Evolutionary conservation across 2,329 filamentous ascomycete species (phyloP), one percentile per base, ranked within the genome.

Genomic region (Colletotrichum endophyticum): DNA sequence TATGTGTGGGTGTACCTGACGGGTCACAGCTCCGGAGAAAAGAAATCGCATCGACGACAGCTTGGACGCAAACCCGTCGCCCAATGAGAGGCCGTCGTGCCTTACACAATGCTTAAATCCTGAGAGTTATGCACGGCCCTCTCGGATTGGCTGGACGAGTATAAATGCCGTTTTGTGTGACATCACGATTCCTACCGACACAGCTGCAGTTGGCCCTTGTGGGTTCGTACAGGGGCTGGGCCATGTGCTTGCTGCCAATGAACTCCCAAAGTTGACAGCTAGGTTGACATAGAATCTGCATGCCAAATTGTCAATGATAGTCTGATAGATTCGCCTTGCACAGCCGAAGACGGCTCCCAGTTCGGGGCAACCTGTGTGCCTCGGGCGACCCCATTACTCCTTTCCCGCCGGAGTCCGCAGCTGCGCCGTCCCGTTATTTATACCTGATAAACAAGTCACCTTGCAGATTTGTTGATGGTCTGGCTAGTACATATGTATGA

Each of bases 141-240:
- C 32, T 25, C 44, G 57, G 63, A 59, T 76, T 76, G 70, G 63
- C 59, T 66, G 27, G 39, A 22, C 30, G 32, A 25, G 28, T 28
- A 15, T 34, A 30, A 34, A 56, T 68, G 39, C 64, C 63, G 57
- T 15, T 62, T 61, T 11, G 59, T 56, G 74, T 76, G 71, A 76
- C 74, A 76, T 76, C 74, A 76, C 74, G 59, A 70, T 61, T 66
- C 32, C 63, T 56, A 12, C 36, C 53, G 7, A 32, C 53, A 39
- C 36, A 64, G 36, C 25, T 70, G n/a, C 53, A 49, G 39, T 39
- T 19, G 36, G 39, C 27, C 27, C 49, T 25, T 32, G 16, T 66
- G 39, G 39, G n/a, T 25, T 59, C 44, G 30, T 27, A 53, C 72
- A 61, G 68, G 61, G 72, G 68, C 22, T 13, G 27, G 34, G 27